These are phyloP conservation scores for Saccharum spontaneum DNA, from an alignment of 176 grass and related monocot species.

Conservation along the genomic window DNA sequence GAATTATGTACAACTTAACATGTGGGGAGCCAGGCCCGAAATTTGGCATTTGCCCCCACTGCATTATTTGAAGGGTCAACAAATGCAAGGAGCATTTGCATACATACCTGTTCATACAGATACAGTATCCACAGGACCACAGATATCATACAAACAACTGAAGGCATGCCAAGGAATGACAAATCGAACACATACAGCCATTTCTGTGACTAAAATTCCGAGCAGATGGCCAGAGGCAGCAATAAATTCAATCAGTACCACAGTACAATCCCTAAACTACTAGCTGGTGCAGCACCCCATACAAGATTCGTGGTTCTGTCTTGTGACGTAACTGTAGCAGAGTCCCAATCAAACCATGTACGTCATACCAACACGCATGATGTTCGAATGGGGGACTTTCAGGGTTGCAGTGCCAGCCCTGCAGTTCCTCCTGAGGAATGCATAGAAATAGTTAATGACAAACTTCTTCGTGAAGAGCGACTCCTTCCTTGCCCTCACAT, in stretches of 20 bases:
- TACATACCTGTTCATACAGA: not conserved
- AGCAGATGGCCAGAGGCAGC: constrained; percentile 41
- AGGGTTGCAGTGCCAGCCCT: constrained; percentile 84
- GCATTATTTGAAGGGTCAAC: constrained; percentile 8
- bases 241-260: constrained; percentile 22
- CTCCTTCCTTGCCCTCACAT: constrained; percentile 90
- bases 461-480: constrained; percentile 90
- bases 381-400: constrained; percentile 90
- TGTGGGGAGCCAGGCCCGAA: not conserved
- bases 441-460: constrained; percentile 97
- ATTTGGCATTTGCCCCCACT: constrained; percentile 5
- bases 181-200: constrained; percentile 21
- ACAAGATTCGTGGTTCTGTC: not conserved
- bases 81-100: not conserved
- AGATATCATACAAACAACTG: not conserved
- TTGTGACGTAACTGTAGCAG: constrained; percentile 6
- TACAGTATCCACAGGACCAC: not conserved
- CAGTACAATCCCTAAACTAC: constrained; percentile 42
- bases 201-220: constrained; percentile 38
- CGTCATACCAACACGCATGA: constrained; percentile 89
- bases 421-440: constrained; percentile 89
- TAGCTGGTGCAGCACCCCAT: constrained; percentile 21
- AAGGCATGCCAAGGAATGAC: not conserved
- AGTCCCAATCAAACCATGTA: constrained; percentile 81
- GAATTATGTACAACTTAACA: constrained; percentile 8